Evolutionary conservation across 495 filamentous ascomycete genomes (phyloP).

Genomic region (Trichoderma parareesei): DNA sequence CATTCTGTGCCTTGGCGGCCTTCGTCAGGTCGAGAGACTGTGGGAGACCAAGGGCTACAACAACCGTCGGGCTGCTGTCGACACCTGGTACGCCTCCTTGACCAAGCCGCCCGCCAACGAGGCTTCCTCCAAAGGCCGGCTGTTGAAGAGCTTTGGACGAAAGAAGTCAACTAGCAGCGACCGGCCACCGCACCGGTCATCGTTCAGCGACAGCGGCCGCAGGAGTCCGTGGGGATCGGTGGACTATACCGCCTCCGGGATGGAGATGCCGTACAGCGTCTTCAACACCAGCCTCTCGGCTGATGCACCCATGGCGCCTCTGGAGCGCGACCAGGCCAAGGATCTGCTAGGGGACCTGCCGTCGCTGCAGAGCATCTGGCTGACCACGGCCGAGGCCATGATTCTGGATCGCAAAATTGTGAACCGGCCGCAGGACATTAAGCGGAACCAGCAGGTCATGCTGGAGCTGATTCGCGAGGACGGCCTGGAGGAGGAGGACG

Average conservation of each 20-base stretch:
- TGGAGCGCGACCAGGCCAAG: constrained; percentile 38
- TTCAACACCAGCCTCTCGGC: constrained; percentile 44
- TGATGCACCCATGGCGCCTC: constrained; percentile 45
- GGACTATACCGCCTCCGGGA: constrained; percentile 9
- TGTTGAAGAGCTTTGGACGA: constrained; percentile 39
- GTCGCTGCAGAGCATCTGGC: constrained; percentile 42
- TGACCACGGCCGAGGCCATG: constrained; percentile 44
- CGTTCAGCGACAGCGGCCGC: constrained; percentile 2
- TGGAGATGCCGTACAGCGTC: constrained; percentile 26
- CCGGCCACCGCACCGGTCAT: constrained; percentile 11
- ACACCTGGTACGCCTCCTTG: constrained; percentile 44
- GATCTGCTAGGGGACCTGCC: constrained; percentile 41
- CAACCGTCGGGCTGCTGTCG: constrained; percentile 40
- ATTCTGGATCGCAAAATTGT: constrained; percentile 48
- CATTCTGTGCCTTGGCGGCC: constrained; percentile 44
- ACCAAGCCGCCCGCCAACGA: constrained; percentile 31
- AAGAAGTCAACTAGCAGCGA: constrained; percentile 34
- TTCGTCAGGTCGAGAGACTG: constrained; percentile 46
- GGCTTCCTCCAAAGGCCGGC: constrained; percentile 35
- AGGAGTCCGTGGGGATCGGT: constrained; percentile 7
- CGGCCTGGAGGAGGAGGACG: constrained; percentile 40
- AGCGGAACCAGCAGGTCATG: constrained; percentile 43
- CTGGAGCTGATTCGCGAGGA: constrained; percentile 47
- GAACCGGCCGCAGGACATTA: constrained; percentile 41
- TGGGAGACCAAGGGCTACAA: constrained; percentile 55